Evolutionary conservation across 1,284 basidiomycete species (phyloP).

Genomic region (Malassezia globosa): DNA sequence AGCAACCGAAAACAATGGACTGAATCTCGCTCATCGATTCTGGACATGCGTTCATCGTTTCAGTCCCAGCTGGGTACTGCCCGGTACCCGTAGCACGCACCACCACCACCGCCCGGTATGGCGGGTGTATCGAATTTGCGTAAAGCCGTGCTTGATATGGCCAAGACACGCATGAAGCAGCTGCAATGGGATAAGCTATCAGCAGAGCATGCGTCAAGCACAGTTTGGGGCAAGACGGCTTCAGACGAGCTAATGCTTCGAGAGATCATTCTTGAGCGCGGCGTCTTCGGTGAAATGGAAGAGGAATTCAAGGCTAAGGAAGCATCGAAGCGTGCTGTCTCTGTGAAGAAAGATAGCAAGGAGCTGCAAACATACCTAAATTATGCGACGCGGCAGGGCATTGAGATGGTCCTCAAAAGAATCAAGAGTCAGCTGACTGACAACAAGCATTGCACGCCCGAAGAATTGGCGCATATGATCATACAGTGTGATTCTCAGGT

Average conservation of each 20-base stretch:
- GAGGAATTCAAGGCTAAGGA: conserved; percentile 97
- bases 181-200: conserved; percentile 85
- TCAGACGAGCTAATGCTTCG: conserved; percentile 29
- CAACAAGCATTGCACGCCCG: conserved; percentile 41
- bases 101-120: conserved; percentile 27
- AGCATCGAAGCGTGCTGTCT: conserved; percentile 52
- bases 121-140: conserved; percentile 53
- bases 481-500: conserved; percentile 43
- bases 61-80: conserved; percentile 23
- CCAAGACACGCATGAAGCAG: conserved; percentile 88
- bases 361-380: conserved; percentile 45
- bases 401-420: conserved; percentile 29
- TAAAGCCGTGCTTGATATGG: conserved; percentile 74
- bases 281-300: conserved; percentile 92
- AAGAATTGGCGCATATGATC: conserved; percentile 45
- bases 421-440: conserved; percentile 23
- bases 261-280: conserved; percentile 46
- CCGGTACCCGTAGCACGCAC: conserved; percentile 35
- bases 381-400: conserved; percentile 31
- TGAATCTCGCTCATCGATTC: conserved; percentile 17
- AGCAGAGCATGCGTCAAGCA: conserved; percentile 44
- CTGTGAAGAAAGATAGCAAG: conserved; percentile 48
- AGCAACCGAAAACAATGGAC: no score
- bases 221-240: conserved; percentile 36
- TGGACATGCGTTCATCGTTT: conserved; percentile 39